A percentile compares a stretch with the other conserved stretches of the same genome.
Conservation (phyloP, 352 stramenopile species). For the Thalassiosira livingstoniorum region DNA sequence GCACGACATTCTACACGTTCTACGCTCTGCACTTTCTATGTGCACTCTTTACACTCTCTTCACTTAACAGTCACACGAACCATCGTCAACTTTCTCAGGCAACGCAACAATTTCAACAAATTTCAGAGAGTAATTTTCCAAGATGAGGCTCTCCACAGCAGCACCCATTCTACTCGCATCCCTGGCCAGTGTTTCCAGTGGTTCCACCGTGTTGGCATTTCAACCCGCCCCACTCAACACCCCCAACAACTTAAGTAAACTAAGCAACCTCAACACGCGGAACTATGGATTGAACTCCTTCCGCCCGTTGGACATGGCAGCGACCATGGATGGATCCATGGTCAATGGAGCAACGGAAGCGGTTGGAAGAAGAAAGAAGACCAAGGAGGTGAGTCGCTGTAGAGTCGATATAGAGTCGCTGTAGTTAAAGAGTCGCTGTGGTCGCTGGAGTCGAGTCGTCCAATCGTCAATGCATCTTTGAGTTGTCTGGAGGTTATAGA, state of each 20-base stretch:
- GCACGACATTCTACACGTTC: too few species aligned
- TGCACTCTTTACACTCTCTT: too few species aligned
- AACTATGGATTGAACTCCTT: background rate
- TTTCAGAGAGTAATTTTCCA: too few species aligned
- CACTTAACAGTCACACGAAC: too few species aligned
- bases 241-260: background rate
- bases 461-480: background rate
- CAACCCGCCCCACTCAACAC: slow-evolving; percentile 55
- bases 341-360: slow-evolving; percentile 14
- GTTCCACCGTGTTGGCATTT: slow-evolving; percentile 37
- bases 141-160: slow-evolving; percentile 55
- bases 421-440: background rate
- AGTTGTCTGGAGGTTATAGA: background rate
- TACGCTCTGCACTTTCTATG: too few species aligned
- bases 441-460: too few species aligned
- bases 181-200: slow-evolving; percentile 22
- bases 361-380: slow-evolving; percentile 54
- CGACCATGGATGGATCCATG: slow-evolving; percentile 44
- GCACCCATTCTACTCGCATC: too few species aligned
- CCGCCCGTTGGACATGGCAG: slow-evolving; percentile 25
- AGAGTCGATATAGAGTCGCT: slow-evolving; percentile 4
- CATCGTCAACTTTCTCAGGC: too few species aligned
- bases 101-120: too few species aligned
- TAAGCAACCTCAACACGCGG: too few species aligned
- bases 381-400: slow-evolving; percentile 55